phyloP scores from a whole-genome alignment of 768 basidiomycete genomes.

The Lentinula sp. region DNA sequence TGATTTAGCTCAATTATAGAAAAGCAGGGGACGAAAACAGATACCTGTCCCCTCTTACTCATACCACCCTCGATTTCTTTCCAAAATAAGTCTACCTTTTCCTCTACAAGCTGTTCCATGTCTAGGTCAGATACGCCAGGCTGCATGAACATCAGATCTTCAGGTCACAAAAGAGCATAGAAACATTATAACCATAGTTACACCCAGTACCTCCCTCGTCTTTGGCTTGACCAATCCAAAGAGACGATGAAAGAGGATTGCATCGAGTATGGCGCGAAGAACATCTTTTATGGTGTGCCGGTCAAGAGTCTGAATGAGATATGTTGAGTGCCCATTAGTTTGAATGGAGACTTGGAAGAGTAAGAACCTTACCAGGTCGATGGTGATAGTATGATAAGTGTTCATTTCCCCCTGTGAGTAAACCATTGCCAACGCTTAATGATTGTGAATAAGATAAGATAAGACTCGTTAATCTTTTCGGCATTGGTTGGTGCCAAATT shows the following conservation, averaged over 20 bases:
- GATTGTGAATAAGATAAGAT: background rate
- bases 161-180: background rate
- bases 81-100: conserved; percentile 78
- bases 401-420: background rate
- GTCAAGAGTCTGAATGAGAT: background rate
- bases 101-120: conserved; percentile 65
- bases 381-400: conserved; percentile 4
- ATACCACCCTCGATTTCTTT: conserved; percentile 60
- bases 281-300: background rate
- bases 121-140: conserved; percentile 73
- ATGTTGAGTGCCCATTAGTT: background rate
- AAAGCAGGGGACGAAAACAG: conserved; percentile 6
- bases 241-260: conserved; percentile 77
- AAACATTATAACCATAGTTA: conserved; percentile 60
- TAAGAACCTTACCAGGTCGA: background rate
- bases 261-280: conserved; percentile 46
- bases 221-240: conserved; percentile 76
- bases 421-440: background rate
- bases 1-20: background rate
- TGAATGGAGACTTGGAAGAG: background rate
- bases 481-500: no score
- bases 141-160: conserved; percentile 25
- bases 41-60: conserved; percentile 66
- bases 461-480: background rate
- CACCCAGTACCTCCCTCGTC: conserved; percentile 74